phyloP scores from a whole-genome alignment of 805 yeast genomes.

The Metschnikowia cerradonensis region DNA sequence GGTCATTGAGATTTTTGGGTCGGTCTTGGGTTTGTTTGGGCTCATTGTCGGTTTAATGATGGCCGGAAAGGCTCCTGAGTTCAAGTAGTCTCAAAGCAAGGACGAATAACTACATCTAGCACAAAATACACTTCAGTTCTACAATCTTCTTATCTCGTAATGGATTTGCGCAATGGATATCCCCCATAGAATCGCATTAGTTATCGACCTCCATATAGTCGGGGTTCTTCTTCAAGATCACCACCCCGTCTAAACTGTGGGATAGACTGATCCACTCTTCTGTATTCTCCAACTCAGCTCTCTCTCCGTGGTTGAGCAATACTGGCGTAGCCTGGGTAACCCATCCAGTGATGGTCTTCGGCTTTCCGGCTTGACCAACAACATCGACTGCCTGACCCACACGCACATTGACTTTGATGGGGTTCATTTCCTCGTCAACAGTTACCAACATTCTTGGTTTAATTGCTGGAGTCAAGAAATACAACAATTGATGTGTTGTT shows the following conservation, averaged over 20 bases:
- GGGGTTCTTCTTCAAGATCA: constrained; percentile 86
- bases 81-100: constrained; percentile 41
- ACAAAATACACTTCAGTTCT: constrained; percentile 3
- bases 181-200: constrained; percentile 6
- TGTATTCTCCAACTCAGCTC: constrained; percentile 89
- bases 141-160: background rate
- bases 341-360: constrained; percentile 99
- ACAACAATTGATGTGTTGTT: constrained; percentile 70
- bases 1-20: constrained; percentile 96
- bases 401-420: constrained; percentile 91
- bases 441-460: constrained; percentile 93
- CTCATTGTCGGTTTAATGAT: constrained; percentile 93
- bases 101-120: background rate
- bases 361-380: constrained; percentile 98
- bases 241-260: constrained; percentile 85
- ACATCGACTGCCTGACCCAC: constrained; percentile 99
- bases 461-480: constrained; percentile 80
- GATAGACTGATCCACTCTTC: constrained; percentile 86
- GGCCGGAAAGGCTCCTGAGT: constrained; percentile 94
- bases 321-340: constrained; percentile 98
- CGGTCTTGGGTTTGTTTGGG: constrained; percentile 92
- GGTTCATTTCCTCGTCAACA: constrained; percentile 85
- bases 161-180: background rate
- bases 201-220: constrained; percentile 65
- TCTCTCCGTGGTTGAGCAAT: constrained; percentile 84